Evolutionary conservation across 2,329 filamentous ascomycete genomes (phyloP), one percentile per base, ranked within the genome.

Genomic region (Coniochaeta sp.): DNA sequence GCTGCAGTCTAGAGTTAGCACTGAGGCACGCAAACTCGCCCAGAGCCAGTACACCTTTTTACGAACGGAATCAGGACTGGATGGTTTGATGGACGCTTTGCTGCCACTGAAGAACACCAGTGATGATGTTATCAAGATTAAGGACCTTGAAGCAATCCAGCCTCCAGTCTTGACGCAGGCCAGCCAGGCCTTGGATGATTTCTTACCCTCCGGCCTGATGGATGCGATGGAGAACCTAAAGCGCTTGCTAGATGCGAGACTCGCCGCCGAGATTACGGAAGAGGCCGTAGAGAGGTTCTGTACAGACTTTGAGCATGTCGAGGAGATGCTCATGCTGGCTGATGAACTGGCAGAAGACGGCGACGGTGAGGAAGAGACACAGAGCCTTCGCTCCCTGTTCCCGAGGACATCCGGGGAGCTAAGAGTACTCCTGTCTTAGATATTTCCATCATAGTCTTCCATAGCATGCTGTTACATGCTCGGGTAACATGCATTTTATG

Each of bases 171-270:
- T 98, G n/a, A 75, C 82, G 1, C 75, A 79, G 57, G 86, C 88
- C 2, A 90, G 90, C 67, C 90, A 93, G 67, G 83, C 81, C 44
- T 79, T 99, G 7, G 95, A 99, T 69, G 87, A 91, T 62, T 99
- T 98, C 75, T 78, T 99, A 26, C 93, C 95, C 0, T 96, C 91
- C 1, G 95, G 93, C 2, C 81, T 96, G 32, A 93, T 97, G 80
- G 95, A 99, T 71, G 93, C 93, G 2, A 86, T 90, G 66, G 89
- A 95, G 57, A 90, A 91, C 62, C 74, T 98, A 28, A 88, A 88
- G 64, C 79, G 84, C 47, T 75, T 99, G 1, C 86, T 89, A 63
- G 89, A 90, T 67, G 84, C 89, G 1, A 81, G 80, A 12, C 76
- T 96, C 60, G 88, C 89, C 16, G 84, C 90, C 55, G 80, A 87